Conservation (phyloP, 2,329 filamentous ascomycete species). For the Camillea tinctor region DNA sequence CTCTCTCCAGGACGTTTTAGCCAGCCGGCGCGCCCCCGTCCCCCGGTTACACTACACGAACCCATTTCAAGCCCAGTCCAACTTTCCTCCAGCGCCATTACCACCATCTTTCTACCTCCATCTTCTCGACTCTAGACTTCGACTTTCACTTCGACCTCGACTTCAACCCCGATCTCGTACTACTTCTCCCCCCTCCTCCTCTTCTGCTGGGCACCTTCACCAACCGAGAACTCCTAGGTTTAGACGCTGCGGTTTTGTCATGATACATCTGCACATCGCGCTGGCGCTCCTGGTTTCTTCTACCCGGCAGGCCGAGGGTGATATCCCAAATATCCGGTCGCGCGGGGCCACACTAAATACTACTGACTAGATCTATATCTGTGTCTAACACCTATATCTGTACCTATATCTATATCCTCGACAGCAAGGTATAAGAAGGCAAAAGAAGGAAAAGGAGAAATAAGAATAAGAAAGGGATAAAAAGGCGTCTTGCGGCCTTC, state of each 20-base stretch:
- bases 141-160: no score
- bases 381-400: no score
- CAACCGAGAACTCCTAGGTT: constrained; percentile 10
- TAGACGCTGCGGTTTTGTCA: constrained; percentile 23
- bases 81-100: not conserved
- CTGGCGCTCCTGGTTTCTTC: constrained; percentile 29
- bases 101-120: not conserved
- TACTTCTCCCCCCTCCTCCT: constrained; percentile 5
- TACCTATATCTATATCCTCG: constrained; percentile 6
- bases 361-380: constrained; percentile 6
- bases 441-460: constrained; percentile 2
- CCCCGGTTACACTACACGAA: constrained; percentile 2
- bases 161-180: no score
- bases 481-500: constrained; percentile 7
- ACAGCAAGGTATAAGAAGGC: not conserved
- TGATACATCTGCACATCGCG: constrained; percentile 23
- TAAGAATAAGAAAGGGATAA: not conserved
- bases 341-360: constrained; percentile 21
- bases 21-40: not conserved
- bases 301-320: constrained; percentile 29
- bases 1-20: not conserved
- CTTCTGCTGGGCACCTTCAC: constrained; percentile 8
- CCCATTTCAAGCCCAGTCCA: not conserved
- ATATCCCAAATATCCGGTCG: constrained; percentile 25
- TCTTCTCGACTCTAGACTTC: no score